Conservation (phyloP, 139 green algal species). For the Haematococcus lacustris region DNA sequence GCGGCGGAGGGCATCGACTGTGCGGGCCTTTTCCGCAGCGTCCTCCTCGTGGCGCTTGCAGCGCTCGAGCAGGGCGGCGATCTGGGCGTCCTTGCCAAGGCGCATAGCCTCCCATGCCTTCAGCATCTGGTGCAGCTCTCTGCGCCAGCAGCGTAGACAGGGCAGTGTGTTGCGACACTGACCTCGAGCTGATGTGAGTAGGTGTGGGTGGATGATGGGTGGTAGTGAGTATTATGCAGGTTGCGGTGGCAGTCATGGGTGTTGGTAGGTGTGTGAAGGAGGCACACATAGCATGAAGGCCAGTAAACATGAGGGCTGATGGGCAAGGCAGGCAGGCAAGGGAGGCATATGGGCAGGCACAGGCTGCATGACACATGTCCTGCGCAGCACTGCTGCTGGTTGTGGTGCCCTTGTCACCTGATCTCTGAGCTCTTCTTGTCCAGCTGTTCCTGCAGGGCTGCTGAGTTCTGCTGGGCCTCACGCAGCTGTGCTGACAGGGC, state of each 20-base stretch:
- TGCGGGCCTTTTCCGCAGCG: constrained; percentile 48
- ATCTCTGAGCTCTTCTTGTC: constrained; percentile 32
- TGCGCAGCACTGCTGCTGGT: too few relatives aligned
- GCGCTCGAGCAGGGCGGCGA: constrained; percentile 52
- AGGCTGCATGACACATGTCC: too few relatives aligned
- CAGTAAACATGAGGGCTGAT: too few relatives aligned
- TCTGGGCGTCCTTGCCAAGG: constrained; percentile 65
- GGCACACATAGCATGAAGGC: too few relatives aligned
- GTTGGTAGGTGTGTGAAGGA: too few relatives aligned
- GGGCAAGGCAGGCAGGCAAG: too few relatives aligned
- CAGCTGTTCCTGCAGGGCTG: constrained; percentile 22
- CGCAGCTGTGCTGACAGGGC: too few relatives aligned
- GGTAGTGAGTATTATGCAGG: background rate
- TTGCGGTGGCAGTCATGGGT: too few relatives aligned
- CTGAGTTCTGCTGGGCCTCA: too few relatives aligned
- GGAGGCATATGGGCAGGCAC: too few relatives aligned
- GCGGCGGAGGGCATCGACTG: constrained; percentile 41
- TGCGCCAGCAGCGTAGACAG: constrained; percentile 1
- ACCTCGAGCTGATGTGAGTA: too few relatives aligned
- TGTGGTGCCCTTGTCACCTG: constrained; percentile 14
- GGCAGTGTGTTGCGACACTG: background rate
- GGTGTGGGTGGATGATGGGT: constrained; percentile 1
- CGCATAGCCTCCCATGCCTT: constrained; percentile 68
- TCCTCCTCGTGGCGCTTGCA: constrained; percentile 62
- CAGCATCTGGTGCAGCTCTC: constrained; percentile 63